Percentiles rank a stretch among this genome's conserved stretches.
These are phyloP conservation scores for Delphinella strobiligena DNA, from an alignment of 2,329 filamentous ascomycete species.

Conservation along the genomic window DNA sequence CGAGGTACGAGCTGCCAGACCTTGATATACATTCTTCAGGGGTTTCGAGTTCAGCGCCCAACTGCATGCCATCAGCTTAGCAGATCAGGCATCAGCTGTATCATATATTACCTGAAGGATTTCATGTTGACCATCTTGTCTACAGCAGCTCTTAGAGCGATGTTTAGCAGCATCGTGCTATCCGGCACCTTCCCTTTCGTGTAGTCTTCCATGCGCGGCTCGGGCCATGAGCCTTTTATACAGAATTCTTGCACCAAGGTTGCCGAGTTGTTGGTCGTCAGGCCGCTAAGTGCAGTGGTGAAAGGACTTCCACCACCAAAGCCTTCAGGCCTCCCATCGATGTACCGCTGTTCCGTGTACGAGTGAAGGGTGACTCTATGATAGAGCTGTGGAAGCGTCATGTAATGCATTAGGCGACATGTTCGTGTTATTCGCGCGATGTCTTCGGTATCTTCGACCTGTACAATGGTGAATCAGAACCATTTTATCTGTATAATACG, in stretches of 20 bases:
- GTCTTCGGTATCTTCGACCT: conserved; percentile 47
- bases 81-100: neutral
- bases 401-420: conserved; percentile 51
- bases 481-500: neutral
- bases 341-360: conserved; percentile 47
- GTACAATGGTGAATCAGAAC: conserved; percentile 5
- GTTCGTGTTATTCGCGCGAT: conserved; percentile 48
- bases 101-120: conserved; percentile 34
- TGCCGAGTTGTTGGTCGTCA: conserved; percentile 45
- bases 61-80: conserved; percentile 17
- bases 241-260: conserved; percentile 40
- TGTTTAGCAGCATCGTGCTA: conserved; percentile 51
- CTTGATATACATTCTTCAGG: conserved; percentile 45
- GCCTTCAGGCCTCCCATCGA: conserved; percentile 45
- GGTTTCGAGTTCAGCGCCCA: conserved; percentile 53
- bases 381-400: conserved; percentile 51
- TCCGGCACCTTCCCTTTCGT: conserved; percentile 49
- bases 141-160: conserved; percentile 45
- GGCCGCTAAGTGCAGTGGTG: conserved; percentile 48
- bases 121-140: conserved; percentile 46
- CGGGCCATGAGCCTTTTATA: conserved; percentile 45
- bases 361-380: conserved; percentile 43
- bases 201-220: conserved; percentile 45
- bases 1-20: conserved; percentile 36
- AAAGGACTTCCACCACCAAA: conserved; percentile 52